A percentile compares a stretch with the other conserved stretches of the same genome.
Conservation (phyloP, 2,329 filamentous ascomycete genomes). For the Xylariales sp. region DNA sequence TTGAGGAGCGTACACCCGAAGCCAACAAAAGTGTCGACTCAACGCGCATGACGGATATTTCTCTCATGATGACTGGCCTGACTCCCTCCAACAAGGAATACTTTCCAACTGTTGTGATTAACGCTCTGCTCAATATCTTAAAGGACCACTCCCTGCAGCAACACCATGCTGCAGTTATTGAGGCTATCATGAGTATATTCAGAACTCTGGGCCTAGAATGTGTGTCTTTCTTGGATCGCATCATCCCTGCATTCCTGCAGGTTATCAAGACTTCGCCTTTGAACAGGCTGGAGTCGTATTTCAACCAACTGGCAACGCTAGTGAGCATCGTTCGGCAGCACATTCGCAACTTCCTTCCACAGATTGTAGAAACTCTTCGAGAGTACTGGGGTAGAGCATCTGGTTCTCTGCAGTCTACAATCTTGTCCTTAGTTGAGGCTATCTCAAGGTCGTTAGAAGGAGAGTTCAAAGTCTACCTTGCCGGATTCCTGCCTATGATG, state of each 20-base stretch:
- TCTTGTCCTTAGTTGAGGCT: conserved; percentile 86
- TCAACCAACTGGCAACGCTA: conserved; percentile 90
- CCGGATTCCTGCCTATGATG: conserved; percentile 86
- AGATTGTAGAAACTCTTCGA: conserved; percentile 80
- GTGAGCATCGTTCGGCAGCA: conserved; percentile 96
- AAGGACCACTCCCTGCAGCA: conserved; percentile 86
- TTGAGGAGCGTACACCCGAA: conserved; percentile 84
- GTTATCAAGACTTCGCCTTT: conserved; percentile 81
- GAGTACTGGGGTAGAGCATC: conserved; percentile 83
- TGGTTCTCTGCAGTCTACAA: conserved; percentile 80
- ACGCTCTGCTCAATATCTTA: conserved; percentile 85
- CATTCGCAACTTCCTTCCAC: conserved; percentile 83
- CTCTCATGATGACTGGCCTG: conserved; percentile 94
- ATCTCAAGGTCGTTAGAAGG: conserved; percentile 92
- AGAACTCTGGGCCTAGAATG: conserved; percentile 94
- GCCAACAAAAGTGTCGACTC: conserved; percentile 63
- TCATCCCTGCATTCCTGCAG: conserved; percentile 87
- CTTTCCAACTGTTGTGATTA: conserved; percentile 96
- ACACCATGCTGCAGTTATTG: conserved; percentile 90
- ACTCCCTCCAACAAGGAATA: conserved; percentile 98
- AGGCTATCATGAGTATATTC: conserved; percentile 98
- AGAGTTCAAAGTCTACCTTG: conserved; percentile 96
- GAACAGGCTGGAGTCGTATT: conserved; percentile 86
- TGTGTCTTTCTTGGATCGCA: conserved; percentile 88
- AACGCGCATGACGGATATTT: conserved; percentile 80